phyloP scores from a whole-genome alignment of 306 rosid genomes.

The Spatholobus suberectus region DNA sequence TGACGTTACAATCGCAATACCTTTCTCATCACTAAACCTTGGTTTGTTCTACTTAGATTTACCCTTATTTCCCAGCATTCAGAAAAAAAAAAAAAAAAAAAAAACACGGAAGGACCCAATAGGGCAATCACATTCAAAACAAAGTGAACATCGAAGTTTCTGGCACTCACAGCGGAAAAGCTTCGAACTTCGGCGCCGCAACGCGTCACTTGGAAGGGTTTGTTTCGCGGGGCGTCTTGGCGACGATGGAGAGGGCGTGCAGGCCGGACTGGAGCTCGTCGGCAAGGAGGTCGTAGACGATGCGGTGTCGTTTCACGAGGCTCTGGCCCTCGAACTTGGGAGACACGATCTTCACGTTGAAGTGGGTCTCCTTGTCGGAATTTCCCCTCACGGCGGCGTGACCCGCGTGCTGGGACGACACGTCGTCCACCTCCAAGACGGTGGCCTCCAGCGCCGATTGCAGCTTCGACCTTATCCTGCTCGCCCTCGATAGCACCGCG shows the following conservation, averaged over 20 bases:
- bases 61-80: not conserved
- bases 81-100: too few species aligned
- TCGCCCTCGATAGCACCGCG: constrained; percentile 62
- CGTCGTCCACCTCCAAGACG: constrained; percentile 79
- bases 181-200: not conserved
- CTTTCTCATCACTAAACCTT: not conserved
- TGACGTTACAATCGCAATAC: too few species aligned
- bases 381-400: constrained; percentile 70
- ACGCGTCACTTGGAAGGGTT: not conserved
- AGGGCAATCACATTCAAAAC: not conserved
- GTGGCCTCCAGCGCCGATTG: constrained; percentile 76
- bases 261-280: constrained; percentile 47
- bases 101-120: not conserved
- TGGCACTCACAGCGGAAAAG: not conserved
- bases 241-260: constrained; percentile 48
- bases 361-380: constrained; percentile 71
- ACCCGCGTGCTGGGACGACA: constrained; percentile 85
- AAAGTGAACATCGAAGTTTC: constrained; percentile 12
- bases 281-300: constrained; percentile 46
- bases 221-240: constrained; percentile 40
- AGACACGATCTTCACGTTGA: constrained; percentile 76
- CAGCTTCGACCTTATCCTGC: constrained; percentile 68
- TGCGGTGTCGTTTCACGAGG: constrained; percentile 52
- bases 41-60: not conserved
- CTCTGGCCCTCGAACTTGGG: constrained; percentile 71